phyloP scores from a whole-genome alignment of 345 rosid species.

The Populus deltoides region DNA sequence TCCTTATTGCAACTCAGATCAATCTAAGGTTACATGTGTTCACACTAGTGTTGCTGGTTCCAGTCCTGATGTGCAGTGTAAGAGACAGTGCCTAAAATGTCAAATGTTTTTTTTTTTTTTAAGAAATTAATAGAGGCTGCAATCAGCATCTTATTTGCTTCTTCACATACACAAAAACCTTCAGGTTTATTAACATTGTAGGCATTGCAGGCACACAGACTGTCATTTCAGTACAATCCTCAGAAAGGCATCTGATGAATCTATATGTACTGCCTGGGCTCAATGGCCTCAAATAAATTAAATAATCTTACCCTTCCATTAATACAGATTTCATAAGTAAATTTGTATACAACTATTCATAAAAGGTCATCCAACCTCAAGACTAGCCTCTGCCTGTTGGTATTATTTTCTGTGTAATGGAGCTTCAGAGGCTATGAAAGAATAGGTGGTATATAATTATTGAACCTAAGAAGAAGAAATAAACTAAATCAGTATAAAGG shows the following conservation, averaged over 20 bases:
- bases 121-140: too few relatives aligned
- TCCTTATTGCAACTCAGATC: background rate
- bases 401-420: background rate
- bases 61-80: too few relatives aligned
- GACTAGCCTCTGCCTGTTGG: background rate
- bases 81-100: too few relatives aligned
- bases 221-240: background rate
- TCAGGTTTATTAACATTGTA: background rate
- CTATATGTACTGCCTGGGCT: background rate
- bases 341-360: background rate
- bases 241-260: too few relatives aligned
- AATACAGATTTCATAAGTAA: background rate
- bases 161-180: background rate
- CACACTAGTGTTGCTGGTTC: too few relatives aligned
- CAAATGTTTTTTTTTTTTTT: too few relatives aligned
- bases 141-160: too few relatives aligned
- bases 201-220: background rate
- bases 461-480: background rate
- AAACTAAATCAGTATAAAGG: background rate
- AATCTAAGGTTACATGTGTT: too few relatives aligned
- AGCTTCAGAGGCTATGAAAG: background rate
- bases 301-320: background rate
- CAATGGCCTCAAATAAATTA: background rate
- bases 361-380: background rate
- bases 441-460: background rate